phyloP scores from a whole-genome alignment of 1,284 basidiomycete species.

The Earliella scabrosa region DNA sequence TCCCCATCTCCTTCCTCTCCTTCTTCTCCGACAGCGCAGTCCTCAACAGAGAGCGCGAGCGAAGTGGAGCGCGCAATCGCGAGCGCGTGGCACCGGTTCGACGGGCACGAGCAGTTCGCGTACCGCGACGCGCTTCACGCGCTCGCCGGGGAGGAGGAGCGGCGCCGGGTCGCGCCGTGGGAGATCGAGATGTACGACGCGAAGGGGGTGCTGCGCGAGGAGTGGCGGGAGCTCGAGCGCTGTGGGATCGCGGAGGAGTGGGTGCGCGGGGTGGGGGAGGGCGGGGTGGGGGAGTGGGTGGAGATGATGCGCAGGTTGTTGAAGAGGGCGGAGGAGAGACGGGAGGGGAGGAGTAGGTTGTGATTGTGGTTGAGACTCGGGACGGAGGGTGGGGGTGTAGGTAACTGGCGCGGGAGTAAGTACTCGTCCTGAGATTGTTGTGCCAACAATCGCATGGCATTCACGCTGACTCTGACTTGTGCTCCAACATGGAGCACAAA shows the following conservation, averaged over 20 bases:
- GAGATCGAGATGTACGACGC: slow-evolving; percentile 58
- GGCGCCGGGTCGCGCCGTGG: slow-evolving; percentile 59
- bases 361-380: neutral
- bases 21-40: no score
- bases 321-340: slow-evolving; percentile 38
- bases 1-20: no score
- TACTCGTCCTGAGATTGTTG: no score
- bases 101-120: slow-evolving; percentile 60
- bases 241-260: slow-evolving; percentile 59
- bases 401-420: no score
- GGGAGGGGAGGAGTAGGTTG: slow-evolving; percentile 16
- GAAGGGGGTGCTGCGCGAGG: slow-evolving; percentile 50
- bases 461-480: no score
- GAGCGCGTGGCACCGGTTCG: slow-evolving; percentile 59
- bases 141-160: slow-evolving; percentile 43
- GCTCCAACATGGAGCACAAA: no score
- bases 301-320: slow-evolving; percentile 56
- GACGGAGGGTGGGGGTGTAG: neutral
- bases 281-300: slow-evolving; percentile 59
- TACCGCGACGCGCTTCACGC: slow-evolving; percentile 64
- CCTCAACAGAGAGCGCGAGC: no score
- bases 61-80: slow-evolving; percentile 44
- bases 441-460: no score
- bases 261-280: slow-evolving; percentile 63
- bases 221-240: slow-evolving; percentile 64